These are phyloP conservation scores for Talaromyces piceae DNA, from an alignment of 2,329 filamentous ascomycete species.

Conservation along the genomic window DNA sequence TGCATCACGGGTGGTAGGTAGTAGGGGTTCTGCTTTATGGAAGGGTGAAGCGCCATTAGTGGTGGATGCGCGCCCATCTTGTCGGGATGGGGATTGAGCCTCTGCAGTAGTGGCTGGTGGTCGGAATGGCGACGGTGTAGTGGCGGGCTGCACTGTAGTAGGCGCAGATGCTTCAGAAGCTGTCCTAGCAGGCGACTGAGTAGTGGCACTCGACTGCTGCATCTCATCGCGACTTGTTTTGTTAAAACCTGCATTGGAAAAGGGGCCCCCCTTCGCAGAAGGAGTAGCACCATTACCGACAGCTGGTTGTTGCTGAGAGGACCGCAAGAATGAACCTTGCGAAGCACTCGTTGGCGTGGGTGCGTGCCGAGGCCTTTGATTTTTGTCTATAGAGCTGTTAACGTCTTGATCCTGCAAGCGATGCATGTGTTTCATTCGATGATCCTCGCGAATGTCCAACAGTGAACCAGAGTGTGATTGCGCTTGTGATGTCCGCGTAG, in stretches of 20 bases:
- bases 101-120: background rate
- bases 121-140: background rate
- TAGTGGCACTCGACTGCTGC: background rate
- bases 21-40: background rate
- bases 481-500: background rate
- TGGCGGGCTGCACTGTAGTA: background rate
- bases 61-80: background rate
- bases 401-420: background rate
- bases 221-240: too few relatives aligned
- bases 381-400: conserved; percentile 7
- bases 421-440: background rate
- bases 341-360: background rate
- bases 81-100: background rate
- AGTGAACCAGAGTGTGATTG: background rate
- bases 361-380: background rate
- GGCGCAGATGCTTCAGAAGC: background rate
- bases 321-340: background rate
- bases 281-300: background rate
- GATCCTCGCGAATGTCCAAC: background rate
- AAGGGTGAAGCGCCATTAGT: background rate
- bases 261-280: background rate
- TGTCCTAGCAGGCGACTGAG: background rate
- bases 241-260: too few relatives aligned
- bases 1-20: background rate
- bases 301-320: background rate